phyloP scores from a whole-genome alignment of 2,329 filamentous ascomycete genomes.

The Trichoderma oligosporum region DNA sequence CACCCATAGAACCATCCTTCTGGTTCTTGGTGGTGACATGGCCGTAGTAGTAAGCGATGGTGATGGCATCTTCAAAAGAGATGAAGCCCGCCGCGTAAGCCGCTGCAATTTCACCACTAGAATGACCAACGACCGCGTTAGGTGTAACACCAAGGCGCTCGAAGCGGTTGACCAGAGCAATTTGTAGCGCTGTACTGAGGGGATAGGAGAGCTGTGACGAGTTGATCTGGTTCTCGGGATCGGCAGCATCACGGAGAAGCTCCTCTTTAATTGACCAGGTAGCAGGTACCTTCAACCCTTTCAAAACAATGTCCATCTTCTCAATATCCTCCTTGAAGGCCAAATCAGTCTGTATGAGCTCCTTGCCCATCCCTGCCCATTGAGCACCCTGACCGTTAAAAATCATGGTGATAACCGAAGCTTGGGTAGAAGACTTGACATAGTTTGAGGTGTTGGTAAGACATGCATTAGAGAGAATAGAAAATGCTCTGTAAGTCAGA shows the following conservation, averaged over 20 bases:
- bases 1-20: slow-evolving; percentile 32
- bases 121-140: slow-evolving; percentile 24
- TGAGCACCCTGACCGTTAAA: slow-evolving; percentile 46
- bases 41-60: slow-evolving; percentile 24
- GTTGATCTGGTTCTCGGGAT: slow-evolving; percentile 25
- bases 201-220: slow-evolving; percentile 46
- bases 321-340: slow-evolving; percentile 24
- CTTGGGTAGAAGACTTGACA: neutral
- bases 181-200: slow-evolving; percentile 51
- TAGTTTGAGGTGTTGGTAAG: neutral
- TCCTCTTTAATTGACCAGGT: slow-evolving; percentile 26
- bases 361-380: slow-evolving; percentile 40
- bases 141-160: slow-evolving; percentile 27
- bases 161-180: slow-evolving; percentile 42
- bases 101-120: slow-evolving; percentile 28
- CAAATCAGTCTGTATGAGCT: slow-evolving; percentile 26
- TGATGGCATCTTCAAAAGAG: slow-evolving; percentile 20
- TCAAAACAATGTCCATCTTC: slow-evolving; percentile 16
- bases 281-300: slow-evolving; percentile 25
- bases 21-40: slow-evolving; percentile 1
- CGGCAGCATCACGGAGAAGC: slow-evolving; percentile 1
- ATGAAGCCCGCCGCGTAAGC: slow-evolving; percentile 25
- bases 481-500: slow-evolving; percentile 3
- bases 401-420: slow-evolving; percentile 29
- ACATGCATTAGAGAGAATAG: slow-evolving; percentile 19